Conservation (phyloP, 2,329 filamentous ascomycete species). For the Zalaria obscura region DNA sequence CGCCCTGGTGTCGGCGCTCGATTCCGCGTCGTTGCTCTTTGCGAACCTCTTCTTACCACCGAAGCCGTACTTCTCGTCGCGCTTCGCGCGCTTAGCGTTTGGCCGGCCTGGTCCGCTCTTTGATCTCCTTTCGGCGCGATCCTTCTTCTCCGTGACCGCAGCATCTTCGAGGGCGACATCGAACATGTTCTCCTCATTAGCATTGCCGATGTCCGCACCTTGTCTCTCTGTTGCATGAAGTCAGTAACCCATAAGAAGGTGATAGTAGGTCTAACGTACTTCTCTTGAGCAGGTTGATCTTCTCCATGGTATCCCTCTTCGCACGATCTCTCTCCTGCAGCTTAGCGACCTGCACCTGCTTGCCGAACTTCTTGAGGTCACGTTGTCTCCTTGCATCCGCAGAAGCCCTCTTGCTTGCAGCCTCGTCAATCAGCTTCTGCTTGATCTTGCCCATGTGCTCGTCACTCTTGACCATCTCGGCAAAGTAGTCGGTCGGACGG, state of each 20-base stretch:
- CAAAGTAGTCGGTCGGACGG: slow-evolving; percentile 87
- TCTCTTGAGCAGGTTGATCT: slow-evolving; percentile 88
- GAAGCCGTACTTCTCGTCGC: slow-evolving; percentile 87
- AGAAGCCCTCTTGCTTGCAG: slow-evolving; percentile 80
- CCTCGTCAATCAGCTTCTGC: slow-evolving; percentile 82
- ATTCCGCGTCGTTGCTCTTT: slow-evolving; percentile 82
- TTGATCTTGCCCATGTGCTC: slow-evolving; percentile 98
- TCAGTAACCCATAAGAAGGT: neutral
- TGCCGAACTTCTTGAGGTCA: slow-evolving; percentile 98
- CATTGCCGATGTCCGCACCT: slow-evolving; percentile 50
- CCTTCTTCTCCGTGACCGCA: slow-evolving; percentile 35
- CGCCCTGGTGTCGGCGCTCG: slow-evolving; percentile 63
- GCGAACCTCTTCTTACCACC: slow-evolving; percentile 86
- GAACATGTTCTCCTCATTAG: slow-evolving; percentile 74
- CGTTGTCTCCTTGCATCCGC: slow-evolving; percentile 82
- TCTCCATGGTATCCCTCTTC: slow-evolving; percentile 86
- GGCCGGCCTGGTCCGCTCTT: slow-evolving; percentile 24
- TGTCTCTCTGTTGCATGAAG: slow-evolving; percentile 57
- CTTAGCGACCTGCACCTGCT: slow-evolving; percentile 93
- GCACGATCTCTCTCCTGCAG: slow-evolving; percentile 85
- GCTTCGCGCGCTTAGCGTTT: slow-evolving; percentile 75
- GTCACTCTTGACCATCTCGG: slow-evolving; percentile 97
- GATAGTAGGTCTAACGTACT: slow-evolving; percentile 46
- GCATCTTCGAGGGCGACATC: slow-evolving; percentile 71
- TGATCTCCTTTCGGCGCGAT: slow-evolving; percentile 23